Evolutionary conservation across 169 alveolate species (phyloP), one percentile per base, ranked within the genome.

Genomic region (Miamiensis avidus): DNA sequence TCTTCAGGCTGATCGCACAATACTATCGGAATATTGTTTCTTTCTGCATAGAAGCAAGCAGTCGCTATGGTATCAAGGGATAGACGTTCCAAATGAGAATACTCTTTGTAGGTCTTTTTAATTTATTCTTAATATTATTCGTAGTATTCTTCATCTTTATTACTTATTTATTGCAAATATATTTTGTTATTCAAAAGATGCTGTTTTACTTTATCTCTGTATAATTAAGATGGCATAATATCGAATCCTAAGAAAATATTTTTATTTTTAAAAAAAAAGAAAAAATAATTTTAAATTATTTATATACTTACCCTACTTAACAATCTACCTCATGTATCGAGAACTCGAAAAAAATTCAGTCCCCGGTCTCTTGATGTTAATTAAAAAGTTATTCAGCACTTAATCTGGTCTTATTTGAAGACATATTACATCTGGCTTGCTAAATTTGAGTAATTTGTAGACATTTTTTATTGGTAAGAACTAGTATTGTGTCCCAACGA

Each of bases 351-450:
- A 72, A 81, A 29, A 79, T 31, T 65, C 79, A 34, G 76, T 78
- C 34, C 81, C 79, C n/a, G 84, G 77, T 4, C 29, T 79, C 29
- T 79, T 79, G 0, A 33, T 31, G 4, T 33, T 34, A 29, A 79
- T 29, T 49, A 29, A 29, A 33, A 86, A 86, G 25, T 82, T 82
- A 64, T 86, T 76, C 15, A 86, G 69, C 26, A 86, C 33, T 75
- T 81, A 75, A 75, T 86, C 90, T 64, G 90, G 90, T 81, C 86
- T 79, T 30, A 86, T 81, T 82, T 86, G 75, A 25, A 86, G 74
- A 73, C 81, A 65, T 27, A 86, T 86, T 69, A 81, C 33, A 32
- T 82, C 79, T 27, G 90, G 90, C 29, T 78, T 79, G 6, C 84
- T 74, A 65, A 74, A 49, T 64, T 74, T 25, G 31, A 86, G 33